phyloP scores from a whole-genome alignment of 306 rosid genomes.

The Sicyos edulis region DNA sequence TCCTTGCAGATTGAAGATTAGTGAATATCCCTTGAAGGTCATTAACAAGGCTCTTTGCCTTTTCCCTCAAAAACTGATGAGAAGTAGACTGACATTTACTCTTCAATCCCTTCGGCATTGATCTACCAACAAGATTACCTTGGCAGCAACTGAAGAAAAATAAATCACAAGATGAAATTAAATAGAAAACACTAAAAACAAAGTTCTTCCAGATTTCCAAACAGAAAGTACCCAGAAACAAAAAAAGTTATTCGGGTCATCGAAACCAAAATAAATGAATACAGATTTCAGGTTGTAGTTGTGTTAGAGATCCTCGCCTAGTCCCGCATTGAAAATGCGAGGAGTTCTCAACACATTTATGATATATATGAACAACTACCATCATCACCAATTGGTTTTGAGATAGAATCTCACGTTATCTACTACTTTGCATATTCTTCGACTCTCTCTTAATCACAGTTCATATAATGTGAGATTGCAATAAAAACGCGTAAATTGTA shows the following conservation, averaged over 20 bases:
- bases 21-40: slow-evolving; percentile 75
- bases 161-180: background rate
- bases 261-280: background rate
- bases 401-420: no score
- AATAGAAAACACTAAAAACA: background rate
- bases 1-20: slow-evolving; percentile 85
- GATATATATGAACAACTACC: no score
- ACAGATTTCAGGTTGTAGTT: background rate
- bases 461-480: background rate
- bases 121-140: no score
- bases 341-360: no score
- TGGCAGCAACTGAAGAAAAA: background rate
- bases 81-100: slow-evolving; percentile 78
- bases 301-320: no score
- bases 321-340: no score
- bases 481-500: background rate
- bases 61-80: slow-evolving; percentile 83
- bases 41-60: slow-evolving; percentile 89
- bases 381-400: no score
- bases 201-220: background rate
- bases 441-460: background rate
- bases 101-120: slow-evolving; percentile 53
- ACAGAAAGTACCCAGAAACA: background rate
- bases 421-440: background rate
- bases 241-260: background rate